phyloP scores from a whole-genome alignment of 2,329 filamentous ascomycete genomes.

The Sporothrix luriei region DNA sequence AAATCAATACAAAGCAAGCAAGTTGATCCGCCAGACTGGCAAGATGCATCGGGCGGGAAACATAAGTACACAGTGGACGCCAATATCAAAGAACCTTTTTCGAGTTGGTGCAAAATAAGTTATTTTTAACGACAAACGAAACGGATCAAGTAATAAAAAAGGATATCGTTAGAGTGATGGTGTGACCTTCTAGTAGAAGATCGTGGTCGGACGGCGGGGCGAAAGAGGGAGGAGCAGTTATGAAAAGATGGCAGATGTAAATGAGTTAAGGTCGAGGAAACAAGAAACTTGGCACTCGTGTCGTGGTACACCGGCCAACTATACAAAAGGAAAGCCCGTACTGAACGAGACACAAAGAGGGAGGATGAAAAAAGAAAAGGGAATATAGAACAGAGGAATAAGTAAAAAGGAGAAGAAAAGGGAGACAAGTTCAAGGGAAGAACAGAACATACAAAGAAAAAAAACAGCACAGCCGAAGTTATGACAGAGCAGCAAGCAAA shows the following conservation, averaged over 20 bases:
- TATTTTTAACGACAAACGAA: constrained; percentile 24
- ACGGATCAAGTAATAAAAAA: constrained; percentile 26
- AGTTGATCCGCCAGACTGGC: too few species aligned
- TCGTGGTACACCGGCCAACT: constrained; percentile 21
- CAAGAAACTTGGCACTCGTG: constrained; percentile 3
- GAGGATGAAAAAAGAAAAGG: constrained; percentile 23
- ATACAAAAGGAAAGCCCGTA: constrained; percentile 17
- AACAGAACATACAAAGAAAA: constrained; percentile 8
- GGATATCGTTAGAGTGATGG: constrained; percentile 31
- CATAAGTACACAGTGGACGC: neutral
- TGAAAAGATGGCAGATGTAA: neutral
- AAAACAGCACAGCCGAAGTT: constrained; percentile 13
- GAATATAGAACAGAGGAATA: constrained; percentile 30
- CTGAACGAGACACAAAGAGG: neutral
- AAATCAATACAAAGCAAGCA: too few species aligned
- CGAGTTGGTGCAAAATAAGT: neutral
- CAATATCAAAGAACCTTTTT: neutral
- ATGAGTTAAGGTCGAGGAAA: neutral
- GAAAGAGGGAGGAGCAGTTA: neutral
- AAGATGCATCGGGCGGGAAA: too few species aligned
- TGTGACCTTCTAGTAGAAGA: constrained; percentile 12
- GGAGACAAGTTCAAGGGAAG: constrained; percentile 13
- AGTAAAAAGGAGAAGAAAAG: constrained; percentile 15
- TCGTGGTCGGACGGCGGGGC: neutral
- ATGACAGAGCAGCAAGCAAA: constrained; percentile 6